Percentiles rank a stretch among this genome's conserved stretches.
Evolutionary conservation across 495 filamentous ascomycete genomes (phyloP).

Genomic region (Bombardia bombarda): DNA sequence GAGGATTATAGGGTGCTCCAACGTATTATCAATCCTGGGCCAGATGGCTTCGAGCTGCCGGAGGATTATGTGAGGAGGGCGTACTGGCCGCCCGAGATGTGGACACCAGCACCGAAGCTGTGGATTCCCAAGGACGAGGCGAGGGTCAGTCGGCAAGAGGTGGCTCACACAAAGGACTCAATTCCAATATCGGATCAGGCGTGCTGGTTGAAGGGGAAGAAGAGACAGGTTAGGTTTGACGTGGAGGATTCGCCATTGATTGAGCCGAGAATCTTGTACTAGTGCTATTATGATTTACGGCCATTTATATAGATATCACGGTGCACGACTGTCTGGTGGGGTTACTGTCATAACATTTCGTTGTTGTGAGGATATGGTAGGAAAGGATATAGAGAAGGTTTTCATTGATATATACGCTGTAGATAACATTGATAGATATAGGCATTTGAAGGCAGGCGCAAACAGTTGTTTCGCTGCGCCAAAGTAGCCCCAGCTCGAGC

Average conservation of each 20-base stretch:
- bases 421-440: no score
- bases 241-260: slow-evolving; percentile 22
- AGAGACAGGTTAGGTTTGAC: slow-evolving; percentile 20
- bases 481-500: no score
- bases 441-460: no score
- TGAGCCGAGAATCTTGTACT: slow-evolving; percentile 27
- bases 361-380: no score
- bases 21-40: slow-evolving; percentile 40
- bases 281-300: slow-evolving; percentile 2
- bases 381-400: no score
- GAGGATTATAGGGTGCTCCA: slow-evolving; percentile 55
- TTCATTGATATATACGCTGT: no score
- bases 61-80: slow-evolving; percentile 48
- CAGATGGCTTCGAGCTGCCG: slow-evolving; percentile 37
- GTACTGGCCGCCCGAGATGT: slow-evolving; percentile 63
- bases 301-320: no score
- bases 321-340: no score
- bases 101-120: slow-evolving; percentile 46
- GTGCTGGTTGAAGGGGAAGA: slow-evolving; percentile 55
- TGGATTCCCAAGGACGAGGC: slow-evolving; percentile 66
- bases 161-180: slow-evolving; percentile 44
- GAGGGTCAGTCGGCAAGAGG: slow-evolving; percentile 55
- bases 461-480: no score
- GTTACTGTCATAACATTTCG: no score
- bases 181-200: slow-evolving; percentile 56